Percentiles rank a stretch among this genome's conserved stretches.
Evolutionary conservation across 2,329 filamentous ascomycete genomes (phyloP).

Genomic region (Lasiodiplodia citricola): DNA sequence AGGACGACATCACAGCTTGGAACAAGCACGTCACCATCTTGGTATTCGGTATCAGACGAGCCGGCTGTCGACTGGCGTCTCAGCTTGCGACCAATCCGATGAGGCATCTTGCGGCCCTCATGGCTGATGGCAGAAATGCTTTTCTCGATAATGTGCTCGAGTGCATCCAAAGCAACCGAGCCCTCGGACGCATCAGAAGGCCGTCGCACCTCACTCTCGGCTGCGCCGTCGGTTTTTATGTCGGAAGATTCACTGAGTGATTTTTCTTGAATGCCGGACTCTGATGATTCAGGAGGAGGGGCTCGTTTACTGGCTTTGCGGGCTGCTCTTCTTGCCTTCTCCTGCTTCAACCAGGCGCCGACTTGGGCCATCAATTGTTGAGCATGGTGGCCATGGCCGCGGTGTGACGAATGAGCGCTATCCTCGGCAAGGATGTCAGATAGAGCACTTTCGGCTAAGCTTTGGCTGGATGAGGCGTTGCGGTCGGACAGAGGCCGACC

Average conservation of each 20-base stretch:
- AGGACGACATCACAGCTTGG: slow-evolving; percentile 83
- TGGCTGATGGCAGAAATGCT: slow-evolving; percentile 59
- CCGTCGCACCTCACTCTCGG: slow-evolving; percentile 47
- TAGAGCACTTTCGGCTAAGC: slow-evolving; percentile 21
- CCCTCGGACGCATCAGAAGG: slow-evolving; percentile 70
- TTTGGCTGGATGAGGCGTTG: slow-evolving; percentile 33
- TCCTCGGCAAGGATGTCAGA: slow-evolving; percentile 17
- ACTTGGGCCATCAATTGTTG: slow-evolving; percentile 11
- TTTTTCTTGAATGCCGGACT: slow-evolving; percentile 49
- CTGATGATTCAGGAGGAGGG: slow-evolving; percentile 38
- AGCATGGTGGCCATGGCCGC: slow-evolving; percentile 31
- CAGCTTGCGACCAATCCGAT: slow-evolving; percentile 30
- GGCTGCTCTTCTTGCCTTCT: slow-evolving; percentile 70
- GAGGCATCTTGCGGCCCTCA: slow-evolving; percentile 34
- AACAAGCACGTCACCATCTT: slow-evolving; percentile 80
- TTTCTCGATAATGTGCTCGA: slow-evolving; percentile 80
- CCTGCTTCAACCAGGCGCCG: slow-evolving; percentile 76
- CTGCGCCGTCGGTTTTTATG: slow-evolving; percentile 20
- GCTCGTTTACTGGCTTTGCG: slow-evolving; percentile 35
- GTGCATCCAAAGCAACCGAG: slow-evolving; percentile 75
- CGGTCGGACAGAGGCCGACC: slow-evolving; percentile 48
- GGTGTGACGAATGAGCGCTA: slow-evolving; percentile 2
- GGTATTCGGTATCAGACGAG: slow-evolving; percentile 85
- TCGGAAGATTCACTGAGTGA: slow-evolving; percentile 26
- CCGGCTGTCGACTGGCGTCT: slow-evolving; percentile 54